Evolutionary conservation across 164 flowering plant genomes (phyloP).

Genomic region (Taxillus chinensis): DNA sequence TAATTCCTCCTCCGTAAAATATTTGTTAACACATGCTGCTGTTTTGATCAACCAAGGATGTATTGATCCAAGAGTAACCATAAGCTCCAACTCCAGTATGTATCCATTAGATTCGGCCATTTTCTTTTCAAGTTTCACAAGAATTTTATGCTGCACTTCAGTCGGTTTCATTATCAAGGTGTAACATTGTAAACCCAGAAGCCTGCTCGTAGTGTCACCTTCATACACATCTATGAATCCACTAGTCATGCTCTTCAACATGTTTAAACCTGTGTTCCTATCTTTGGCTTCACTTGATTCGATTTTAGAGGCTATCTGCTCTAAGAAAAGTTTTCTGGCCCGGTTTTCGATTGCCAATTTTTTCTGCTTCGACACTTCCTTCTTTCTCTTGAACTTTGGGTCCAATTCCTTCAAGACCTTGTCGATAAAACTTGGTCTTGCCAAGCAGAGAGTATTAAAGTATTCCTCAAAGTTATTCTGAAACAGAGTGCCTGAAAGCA

Average conservation of each 20-base stretch:
- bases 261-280: constrained; percentile 42
- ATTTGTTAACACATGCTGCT: constrained; percentile 37
- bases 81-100: constrained; percentile 64
- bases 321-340: constrained; percentile 68
- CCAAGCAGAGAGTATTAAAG: constrained; percentile 80
- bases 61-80: constrained; percentile 70
- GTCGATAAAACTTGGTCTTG: constrained; percentile 66
- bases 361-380: constrained; percentile 16
- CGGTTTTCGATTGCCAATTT: constrained; percentile 35
- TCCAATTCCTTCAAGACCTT: constrained; percentile 60
- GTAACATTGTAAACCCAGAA: constrained; percentile 77
- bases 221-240: constrained; percentile 81
- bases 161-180: constrained; percentile 76
- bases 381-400: constrained; percentile 34
- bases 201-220: constrained; percentile 40
- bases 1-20: constrained; percentile 32
- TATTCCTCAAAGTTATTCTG: constrained; percentile 94
- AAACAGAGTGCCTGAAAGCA: constrained; percentile 91
- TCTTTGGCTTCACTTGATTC: constrained; percentile 40
- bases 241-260: constrained; percentile 52
- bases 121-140: constrained; percentile 41
- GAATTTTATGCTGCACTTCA: constrained; percentile 39
- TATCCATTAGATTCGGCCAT: constrained; percentile 30
- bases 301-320: constrained; percentile 49
- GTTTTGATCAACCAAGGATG: constrained; percentile 79